Evolutionary conservation across 2,329 filamentous ascomycete species (phyloP), one percentile per base, ranked within the genome.

Genomic region (Tympanopsis confertula): DNA sequence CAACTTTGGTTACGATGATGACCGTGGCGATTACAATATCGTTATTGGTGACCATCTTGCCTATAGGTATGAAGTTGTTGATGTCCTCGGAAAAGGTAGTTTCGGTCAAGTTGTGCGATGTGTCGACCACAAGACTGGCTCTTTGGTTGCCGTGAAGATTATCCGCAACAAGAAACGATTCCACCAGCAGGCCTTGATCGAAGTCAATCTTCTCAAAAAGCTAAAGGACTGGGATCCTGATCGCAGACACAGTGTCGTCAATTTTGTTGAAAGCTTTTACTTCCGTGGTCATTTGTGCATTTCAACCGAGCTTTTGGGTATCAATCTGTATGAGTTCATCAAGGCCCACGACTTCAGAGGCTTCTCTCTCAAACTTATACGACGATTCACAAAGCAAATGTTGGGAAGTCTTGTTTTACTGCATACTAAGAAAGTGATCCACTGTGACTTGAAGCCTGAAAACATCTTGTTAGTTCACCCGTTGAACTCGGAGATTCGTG

Each of bases 121-220:
- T 57, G 86, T 98, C 45, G 91, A 98, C 58, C 91, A 98, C 65
- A 95, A 94, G 62, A 88, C 82, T 3, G 91, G 91, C 39, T 79
- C 76, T 24, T 71, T 98, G 38, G 91, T 96, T 41, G 91, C 91
- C 3, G 79, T 98, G 54, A 98, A 98, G 67, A 98, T 98, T 49
- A 98, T 98, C 55, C 79, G 91, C 41, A 98, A 98, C 67, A 98
- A 98, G 73, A 98, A 98, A 65, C 73, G 91, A 50, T 98, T 98
- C 64, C 91, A 98, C 59, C 91, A 98, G 64, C 91, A 98, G 64
- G 91, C 91, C 56, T 72, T 98, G 49, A 89, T 98, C 38, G 91
- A 98, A 63, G 91, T 98, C 57, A 94, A 96, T 54, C 95, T 98
- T 47, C 65, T 98, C 40, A 84, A 94, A 59, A 95, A 94, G 66